Conservation (phyloP, 1,139 yeast genomes). For the Sugiyamaella pinicola region DNA sequence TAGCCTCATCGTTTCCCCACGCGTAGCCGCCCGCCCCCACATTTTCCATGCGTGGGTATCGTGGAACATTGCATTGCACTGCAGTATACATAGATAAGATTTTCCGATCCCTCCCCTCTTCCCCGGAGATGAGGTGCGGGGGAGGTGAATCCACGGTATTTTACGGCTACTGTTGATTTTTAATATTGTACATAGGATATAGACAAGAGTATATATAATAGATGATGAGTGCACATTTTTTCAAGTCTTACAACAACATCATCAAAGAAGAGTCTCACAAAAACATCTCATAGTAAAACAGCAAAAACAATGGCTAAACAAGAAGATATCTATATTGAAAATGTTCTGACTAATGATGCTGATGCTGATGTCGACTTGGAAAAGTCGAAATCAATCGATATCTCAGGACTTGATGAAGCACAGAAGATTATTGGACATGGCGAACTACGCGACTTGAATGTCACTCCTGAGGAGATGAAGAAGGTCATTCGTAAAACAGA, state of each 20-base stretch:
- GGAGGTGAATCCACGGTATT: neutral
- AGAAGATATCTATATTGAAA: constrained; percentile 7
- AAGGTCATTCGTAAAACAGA: constrained; percentile 52
- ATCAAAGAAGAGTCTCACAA: neutral
- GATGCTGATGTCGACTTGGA: constrained; percentile 9
- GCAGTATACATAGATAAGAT: neutral
- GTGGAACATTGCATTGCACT: neutral
- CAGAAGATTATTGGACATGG: constrained; percentile 17
- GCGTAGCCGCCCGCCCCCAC: neutral
- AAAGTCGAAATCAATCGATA: constrained; percentile 8
- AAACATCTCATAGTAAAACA: neutral
- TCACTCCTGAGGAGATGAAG: constrained; percentile 31
- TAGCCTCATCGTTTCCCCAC: neutral
- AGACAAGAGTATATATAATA: neutral
- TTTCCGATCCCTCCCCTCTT: neutral
- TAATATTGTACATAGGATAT: neutral
- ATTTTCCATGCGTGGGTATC: neutral
- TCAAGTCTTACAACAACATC: neutral
- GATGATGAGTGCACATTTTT: neutral
- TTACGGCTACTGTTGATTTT: neutral
- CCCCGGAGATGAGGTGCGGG: neutral
- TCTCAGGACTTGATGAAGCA: constrained; percentile 14
- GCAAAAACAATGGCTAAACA: neutral
- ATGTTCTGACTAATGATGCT: constrained; percentile 3
- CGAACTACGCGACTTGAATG: constrained; percentile 16